phyloP scores from a whole-genome alignment of 257 asterid genomes.

The Paulownia fortunei region DNA sequence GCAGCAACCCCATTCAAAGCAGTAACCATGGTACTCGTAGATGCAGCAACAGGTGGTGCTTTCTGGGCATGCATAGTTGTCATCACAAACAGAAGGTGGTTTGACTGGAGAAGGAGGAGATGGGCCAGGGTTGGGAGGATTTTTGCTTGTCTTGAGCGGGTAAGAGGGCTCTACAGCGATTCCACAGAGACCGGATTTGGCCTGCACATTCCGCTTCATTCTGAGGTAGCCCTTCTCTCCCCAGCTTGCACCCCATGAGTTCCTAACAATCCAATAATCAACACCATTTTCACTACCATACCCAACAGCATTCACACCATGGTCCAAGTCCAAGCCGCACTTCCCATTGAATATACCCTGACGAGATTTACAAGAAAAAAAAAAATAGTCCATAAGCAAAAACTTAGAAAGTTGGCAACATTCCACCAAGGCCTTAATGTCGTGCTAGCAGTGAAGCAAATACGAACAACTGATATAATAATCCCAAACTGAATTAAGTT shows the following conservation, averaged over 20 bases:
- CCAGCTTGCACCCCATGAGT: slow-evolving; percentile 83
- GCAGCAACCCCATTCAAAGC: slow-evolving; percentile 90
- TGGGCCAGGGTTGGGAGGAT: slow-evolving; percentile 79
- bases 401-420: too few species aligned
- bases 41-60: slow-evolving; percentile 80
- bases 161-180: slow-evolving; percentile 77
- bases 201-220: slow-evolving; percentile 63
- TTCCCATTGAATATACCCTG: slow-evolving; percentile 75
- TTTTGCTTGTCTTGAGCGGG: slow-evolving; percentile 63
- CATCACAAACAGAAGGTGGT: slow-evolving; percentile 62
- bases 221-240: slow-evolving; percentile 80
- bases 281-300: slow-evolving; percentile 60
- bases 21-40: slow-evolving; percentile 40
- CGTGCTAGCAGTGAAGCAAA: not conserved
- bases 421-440: too few species aligned
- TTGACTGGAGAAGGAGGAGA: slow-evolving; percentile 74
- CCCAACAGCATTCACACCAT: slow-evolving; percentile 81
- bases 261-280: slow-evolving; percentile 79
- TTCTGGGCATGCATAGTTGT: slow-evolving; percentile 52
- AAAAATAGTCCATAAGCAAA: not conserved
- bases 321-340: slow-evolving; percentile 69
- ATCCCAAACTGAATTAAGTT: not conserved
- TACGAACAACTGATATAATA: not conserved
- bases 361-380: not conserved
- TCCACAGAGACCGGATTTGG: slow-evolving; percentile 63